These are phyloP conservation scores for Ziziphus jujuba DNA, from an alignment of 306 rosid species.

Conservation along the genomic window DNA sequence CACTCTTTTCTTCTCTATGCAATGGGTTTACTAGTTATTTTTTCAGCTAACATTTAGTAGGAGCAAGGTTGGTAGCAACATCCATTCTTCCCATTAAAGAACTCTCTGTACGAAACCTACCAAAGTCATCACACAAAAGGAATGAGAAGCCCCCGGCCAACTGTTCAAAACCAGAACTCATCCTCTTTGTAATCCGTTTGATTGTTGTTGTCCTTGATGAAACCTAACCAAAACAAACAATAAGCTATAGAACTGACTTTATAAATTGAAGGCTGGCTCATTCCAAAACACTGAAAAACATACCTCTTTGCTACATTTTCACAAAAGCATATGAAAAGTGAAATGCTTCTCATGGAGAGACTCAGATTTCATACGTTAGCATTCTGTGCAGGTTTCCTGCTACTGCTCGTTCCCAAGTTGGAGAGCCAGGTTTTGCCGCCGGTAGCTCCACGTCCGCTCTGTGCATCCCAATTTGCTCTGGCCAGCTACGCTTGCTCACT, in stretches of 20 bases:
- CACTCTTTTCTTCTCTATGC: slow-evolving; percentile 8
- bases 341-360: slow-evolving; percentile 34
- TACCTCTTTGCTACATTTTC: slow-evolving; percentile 15
- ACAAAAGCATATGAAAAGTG: slow-evolving; percentile 4
- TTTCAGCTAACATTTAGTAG: slow-evolving; percentile 9
- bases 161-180: slow-evolving; percentile 37
- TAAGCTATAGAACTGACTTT: slow-evolving; percentile 27
- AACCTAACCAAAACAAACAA: slow-evolving; percentile 23
- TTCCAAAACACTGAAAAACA: slow-evolving; percentile 25
- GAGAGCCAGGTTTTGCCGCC: slow-evolving; percentile 19
- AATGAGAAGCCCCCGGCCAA: slow-evolving; percentile 36
- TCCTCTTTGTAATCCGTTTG: slow-evolving; percentile 41
- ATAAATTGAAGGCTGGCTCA: slow-evolving; percentile 33
- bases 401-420: slow-evolving; percentile 29
- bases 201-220: slow-evolving; percentile 17
- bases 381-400: slow-evolving; percentile 26
- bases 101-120: slow-evolving; percentile 44
- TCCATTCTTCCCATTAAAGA: slow-evolving; percentile 5
- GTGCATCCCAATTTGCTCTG: slow-evolving; percentile 64
- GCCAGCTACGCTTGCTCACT: slow-evolving; percentile 69
- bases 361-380: slow-evolving; percentile 20
- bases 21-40: not conserved
- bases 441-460: slow-evolving; percentile 45
- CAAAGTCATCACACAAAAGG: slow-evolving; percentile 52
- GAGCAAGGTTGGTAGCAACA: slow-evolving; percentile 33